Evolutionary conservation across 202 grass and related monocot genomes (phyloP).

Genomic region (Zoysia matrella): DNA sequence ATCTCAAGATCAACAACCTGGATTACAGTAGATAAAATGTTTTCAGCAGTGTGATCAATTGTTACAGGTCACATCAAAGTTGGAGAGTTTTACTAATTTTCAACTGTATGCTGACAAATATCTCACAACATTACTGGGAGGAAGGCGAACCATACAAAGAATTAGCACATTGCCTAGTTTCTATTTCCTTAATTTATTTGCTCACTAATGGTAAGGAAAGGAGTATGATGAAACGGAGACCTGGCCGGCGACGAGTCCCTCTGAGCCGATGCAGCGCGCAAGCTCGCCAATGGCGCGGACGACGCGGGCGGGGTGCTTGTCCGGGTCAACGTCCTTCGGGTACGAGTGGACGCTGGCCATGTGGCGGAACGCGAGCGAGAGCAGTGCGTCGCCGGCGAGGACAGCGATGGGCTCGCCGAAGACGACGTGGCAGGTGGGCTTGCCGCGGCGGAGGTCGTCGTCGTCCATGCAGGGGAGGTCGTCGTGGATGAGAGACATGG

Average conservation of each 20-base stretch:
- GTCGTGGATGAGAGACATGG: conserved; percentile 95
- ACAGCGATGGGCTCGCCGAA: conserved; percentile 83
- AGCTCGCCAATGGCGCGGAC: conserved; percentile 73
- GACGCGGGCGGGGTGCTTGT: conserved; percentile 63
- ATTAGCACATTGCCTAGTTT: conserved; percentile 34
- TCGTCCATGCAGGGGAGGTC: conserved; percentile 98
- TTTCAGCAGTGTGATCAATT: conserved; percentile 24
- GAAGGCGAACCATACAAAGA: neutral
- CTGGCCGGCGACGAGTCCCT: conserved; percentile 83
- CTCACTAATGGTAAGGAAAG: conserved; percentile 12
- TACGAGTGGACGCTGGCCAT: conserved; percentile 63
- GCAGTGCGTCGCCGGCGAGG: conserved; percentile 78
- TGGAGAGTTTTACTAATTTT: neutral
- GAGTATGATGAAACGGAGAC: conserved; percentile 36
- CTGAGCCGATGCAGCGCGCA: conserved; percentile 64
- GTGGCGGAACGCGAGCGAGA: conserved; percentile 72
- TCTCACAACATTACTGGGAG: neutral
- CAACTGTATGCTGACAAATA: conserved; percentile 17
- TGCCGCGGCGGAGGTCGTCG: conserved; percentile 83
- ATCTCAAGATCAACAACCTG: conserved; percentile 89
- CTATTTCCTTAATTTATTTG: conserved; percentile 3
- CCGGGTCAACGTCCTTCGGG: conserved; percentile 54
- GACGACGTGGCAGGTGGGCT: conserved; percentile 76
- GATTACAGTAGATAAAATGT: neutral
- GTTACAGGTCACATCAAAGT: neutral